Evolutionary conservation across 106 monocot species (phyloP).

Genomic region (Platanthera guangdongensis): DNA sequence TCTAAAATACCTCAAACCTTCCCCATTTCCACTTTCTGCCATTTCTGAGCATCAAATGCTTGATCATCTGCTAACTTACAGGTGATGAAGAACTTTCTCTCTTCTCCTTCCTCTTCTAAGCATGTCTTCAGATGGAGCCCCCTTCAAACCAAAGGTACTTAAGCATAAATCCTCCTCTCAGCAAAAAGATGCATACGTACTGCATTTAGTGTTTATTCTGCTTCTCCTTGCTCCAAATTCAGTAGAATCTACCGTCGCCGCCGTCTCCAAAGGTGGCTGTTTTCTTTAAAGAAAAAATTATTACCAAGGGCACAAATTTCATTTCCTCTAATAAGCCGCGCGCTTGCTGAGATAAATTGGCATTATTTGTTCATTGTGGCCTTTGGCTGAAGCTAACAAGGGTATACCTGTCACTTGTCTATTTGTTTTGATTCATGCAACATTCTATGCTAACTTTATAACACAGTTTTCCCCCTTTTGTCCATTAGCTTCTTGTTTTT

Average conservation of each 20-base stretch:
- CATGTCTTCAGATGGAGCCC: constrained; percentile 59
- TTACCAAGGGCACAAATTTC: neutral
- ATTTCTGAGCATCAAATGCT: neutral
- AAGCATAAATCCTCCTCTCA: no score
- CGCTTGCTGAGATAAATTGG: neutral
- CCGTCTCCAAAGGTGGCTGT: neutral
- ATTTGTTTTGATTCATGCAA: neutral
- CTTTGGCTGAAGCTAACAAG: neutral
- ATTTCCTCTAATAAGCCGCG: neutral
- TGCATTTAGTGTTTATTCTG: constrained; percentile 28
- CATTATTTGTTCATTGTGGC: neutral
- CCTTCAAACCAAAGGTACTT: constrained; percentile 84
- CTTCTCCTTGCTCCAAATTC: neutral
- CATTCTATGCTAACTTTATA: neutral
- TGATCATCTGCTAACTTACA: constrained; percentile 15
- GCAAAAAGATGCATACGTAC: constrained; percentile 38
- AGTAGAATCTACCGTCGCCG: neutral
- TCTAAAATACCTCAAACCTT: neutral
- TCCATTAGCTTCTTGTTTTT: no score
- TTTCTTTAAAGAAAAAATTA: neutral
- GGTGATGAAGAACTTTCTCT: constrained; percentile 15
- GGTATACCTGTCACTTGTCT: neutral
- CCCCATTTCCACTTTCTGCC: neutral
- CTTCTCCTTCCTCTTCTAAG: constrained; percentile 21
- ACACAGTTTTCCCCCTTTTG: neutral